Conservation (phyloP, 495 filamentous ascomycete species). For the Astrothelium macrocarpum region DNA sequence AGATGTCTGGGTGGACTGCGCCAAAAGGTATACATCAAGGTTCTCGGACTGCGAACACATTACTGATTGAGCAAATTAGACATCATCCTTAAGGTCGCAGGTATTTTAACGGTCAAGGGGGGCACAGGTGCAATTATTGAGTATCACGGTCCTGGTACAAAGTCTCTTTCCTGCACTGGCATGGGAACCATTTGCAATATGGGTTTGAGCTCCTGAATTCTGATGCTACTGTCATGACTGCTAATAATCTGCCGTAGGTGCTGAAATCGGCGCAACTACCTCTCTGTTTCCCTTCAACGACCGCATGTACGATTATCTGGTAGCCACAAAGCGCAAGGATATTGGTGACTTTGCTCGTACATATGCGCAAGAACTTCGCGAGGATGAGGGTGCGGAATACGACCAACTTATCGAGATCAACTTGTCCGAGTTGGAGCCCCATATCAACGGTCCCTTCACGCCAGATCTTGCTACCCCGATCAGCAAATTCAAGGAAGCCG, state of each 20-base stretch:
- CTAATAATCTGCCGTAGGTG: conserved; percentile 30
- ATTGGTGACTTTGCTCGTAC: conserved; percentile 83
- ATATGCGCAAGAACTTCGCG: conserved; percentile 78
- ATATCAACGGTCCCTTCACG: conserved; percentile 99
- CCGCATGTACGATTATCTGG: conserved; percentile 91
- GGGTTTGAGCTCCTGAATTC: conserved; percentile 24
- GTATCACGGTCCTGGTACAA: conserved; percentile 81
- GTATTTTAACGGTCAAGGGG: conserved; percentile 95
- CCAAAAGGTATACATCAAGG: conserved; percentile 88
- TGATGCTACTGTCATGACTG: neutral
- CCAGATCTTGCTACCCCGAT: conserved; percentile 96
- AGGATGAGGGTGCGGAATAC: conserved; percentile 91
- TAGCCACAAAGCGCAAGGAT: conserved; percentile 78
- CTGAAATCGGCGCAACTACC: conserved; percentile 93
- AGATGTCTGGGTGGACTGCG: conserved; percentile 86
- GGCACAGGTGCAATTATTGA: conserved; percentile 96
- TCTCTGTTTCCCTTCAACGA: conserved; percentile 99
- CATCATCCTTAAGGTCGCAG: conserved; percentile 96
- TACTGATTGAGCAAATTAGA: no score
- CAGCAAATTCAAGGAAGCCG: conserved; percentile 93
- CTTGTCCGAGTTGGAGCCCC: conserved; percentile 86
- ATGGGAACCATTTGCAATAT: conserved; percentile 56
- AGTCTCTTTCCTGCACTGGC: conserved; percentile 57
- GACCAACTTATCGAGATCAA: conserved; percentile 96
- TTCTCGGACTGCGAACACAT: no score